Evolutionary conservation across 306 rosid species (phyloP).

Genomic region (Castanea sativa): DNA sequence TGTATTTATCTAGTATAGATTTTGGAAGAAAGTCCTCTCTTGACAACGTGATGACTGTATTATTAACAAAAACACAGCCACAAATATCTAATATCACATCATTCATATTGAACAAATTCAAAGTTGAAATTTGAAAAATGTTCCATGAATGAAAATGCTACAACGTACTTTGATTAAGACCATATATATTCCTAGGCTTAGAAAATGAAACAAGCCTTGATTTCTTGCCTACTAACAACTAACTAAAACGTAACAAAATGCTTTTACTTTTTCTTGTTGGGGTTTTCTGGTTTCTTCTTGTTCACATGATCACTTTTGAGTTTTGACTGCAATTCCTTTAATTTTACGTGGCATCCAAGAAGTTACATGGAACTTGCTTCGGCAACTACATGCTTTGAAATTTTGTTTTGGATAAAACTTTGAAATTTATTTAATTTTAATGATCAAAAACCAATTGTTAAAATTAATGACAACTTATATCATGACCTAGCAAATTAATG

Average conservation of each 20-base stretch:
- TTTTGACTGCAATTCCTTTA: too few relatives aligned
- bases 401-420: too few relatives aligned
- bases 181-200: background rate
- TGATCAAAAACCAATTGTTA: too few relatives aligned
- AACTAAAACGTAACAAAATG: background rate
- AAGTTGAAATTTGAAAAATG: slow-evolving; percentile 19
- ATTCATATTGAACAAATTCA: slow-evolving; percentile 15
- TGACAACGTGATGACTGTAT: background rate
- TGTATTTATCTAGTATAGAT: background rate
- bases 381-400: too few relatives aligned
- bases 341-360: too few relatives aligned
- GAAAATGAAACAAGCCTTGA: background rate
- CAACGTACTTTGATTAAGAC: slow-evolving; percentile 8
- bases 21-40: background rate
- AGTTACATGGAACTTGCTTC: too few relatives aligned
- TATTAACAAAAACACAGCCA: background rate
- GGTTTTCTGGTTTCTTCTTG: too few relatives aligned
- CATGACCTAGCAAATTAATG: too few relatives aligned
- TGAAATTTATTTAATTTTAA: too few relatives aligned
- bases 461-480: too few relatives aligned
- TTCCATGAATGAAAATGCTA: slow-evolving; percentile 1
- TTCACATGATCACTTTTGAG: too few relatives aligned
- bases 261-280: background rate
- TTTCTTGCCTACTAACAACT: background rate
- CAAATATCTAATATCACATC: slow-evolving; percentile 21